Percentiles rank a stretch among this genome's conserved stretches.
phyloP scores from a whole-genome alignment of 495 filamentous ascomycete genomes.

The Geoglossum glabrum region DNA sequence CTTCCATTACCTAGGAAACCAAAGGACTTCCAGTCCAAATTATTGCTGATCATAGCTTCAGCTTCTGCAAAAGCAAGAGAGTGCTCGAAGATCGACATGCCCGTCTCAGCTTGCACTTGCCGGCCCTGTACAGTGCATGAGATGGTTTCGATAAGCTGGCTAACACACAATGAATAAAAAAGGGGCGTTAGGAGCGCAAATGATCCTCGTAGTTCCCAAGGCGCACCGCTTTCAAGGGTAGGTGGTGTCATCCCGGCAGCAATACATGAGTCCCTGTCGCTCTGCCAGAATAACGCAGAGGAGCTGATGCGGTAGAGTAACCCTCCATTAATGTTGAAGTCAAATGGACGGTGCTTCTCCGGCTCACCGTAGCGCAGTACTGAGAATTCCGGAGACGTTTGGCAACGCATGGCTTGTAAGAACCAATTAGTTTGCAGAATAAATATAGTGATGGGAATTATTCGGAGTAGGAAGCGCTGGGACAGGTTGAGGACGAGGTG shows the following conservation, averaged over 20 bases:
- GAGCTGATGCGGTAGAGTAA: conserved; percentile 50
- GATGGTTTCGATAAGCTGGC: conserved; percentile 75
- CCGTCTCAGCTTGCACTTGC: conserved; percentile 58
- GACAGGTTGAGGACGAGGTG: conserved; percentile 51
- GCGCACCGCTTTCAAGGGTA: conserved; percentile 12
- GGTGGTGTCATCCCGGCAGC: conserved; percentile 47
- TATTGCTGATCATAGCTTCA: conserved; percentile 61
- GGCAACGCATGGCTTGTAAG: conserved; percentile 76
- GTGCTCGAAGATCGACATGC: conserved; percentile 93
- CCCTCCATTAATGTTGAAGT: conserved; percentile 52
- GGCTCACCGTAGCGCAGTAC: conserved; percentile 52
- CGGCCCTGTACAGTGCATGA: conserved; percentile 80
- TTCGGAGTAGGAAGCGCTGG: conserved; percentile 49
- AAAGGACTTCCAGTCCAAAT: conserved; percentile 50
- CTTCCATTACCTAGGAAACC: conserved; percentile 15
- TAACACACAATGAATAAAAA: conserved; percentile 60
- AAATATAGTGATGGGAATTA: conserved; percentile 58
- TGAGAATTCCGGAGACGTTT: conserved; percentile 64
- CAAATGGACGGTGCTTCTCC: conserved; percentile 42
- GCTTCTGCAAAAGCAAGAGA: conserved; percentile 93
- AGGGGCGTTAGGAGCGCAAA: conserved; percentile 73
- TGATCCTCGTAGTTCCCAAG: conserved; percentile 39
- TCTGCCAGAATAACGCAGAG: conserved; percentile 42
- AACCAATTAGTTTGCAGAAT: conserved; percentile 42
- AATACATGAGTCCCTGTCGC: conserved; percentile 48